phyloP scores from a whole-genome alignment of 352 stramenopile species.

The Globisporangium megalacanthum region DNA sequence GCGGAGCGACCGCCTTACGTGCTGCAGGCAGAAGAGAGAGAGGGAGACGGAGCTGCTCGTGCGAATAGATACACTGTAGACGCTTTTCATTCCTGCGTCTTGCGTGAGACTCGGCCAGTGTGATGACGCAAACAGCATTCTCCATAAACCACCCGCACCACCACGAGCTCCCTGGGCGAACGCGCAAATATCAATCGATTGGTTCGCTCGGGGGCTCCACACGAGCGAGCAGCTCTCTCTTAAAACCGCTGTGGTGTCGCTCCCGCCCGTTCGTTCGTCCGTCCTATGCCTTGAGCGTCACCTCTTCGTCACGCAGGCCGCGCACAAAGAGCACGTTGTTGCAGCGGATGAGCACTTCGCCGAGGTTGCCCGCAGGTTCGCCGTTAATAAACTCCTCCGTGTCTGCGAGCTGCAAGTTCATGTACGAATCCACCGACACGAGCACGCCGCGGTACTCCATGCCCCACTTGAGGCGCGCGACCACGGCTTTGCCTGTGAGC shows the following conservation, averaged over 20 bases:
- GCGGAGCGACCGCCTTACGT: no score
- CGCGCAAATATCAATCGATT: not conserved
- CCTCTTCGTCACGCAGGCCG: constrained; percentile 35
- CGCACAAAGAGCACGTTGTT: constrained; percentile 99
- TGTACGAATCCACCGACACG: constrained; percentile 97
- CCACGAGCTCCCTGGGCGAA: not conserved
- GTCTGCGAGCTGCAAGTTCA: constrained; percentile 97
- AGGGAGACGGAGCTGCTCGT: no score
- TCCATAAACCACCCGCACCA: not conserved
- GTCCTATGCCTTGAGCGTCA: constrained; percentile 14
- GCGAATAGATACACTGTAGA: constrained; percentile 1
- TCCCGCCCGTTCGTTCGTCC: no score
- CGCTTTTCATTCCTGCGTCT: no score
- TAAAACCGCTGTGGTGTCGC: not conserved
- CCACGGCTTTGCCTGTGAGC: constrained; percentile 93
- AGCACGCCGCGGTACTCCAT: constrained; percentile 98
- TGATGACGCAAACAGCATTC: no score
- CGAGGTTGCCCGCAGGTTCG: constrained; percentile 94
- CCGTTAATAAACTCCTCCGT: constrained; percentile 98
- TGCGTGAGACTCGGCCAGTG: no score
- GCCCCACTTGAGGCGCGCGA: constrained; percentile 99
- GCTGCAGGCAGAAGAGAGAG: no score
- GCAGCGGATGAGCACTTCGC: constrained; percentile 98
- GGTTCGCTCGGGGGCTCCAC: not conserved
- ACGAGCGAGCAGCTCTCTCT: not conserved